Evolutionary conservation across 345 rosid genomes (phyloP), one percentile per base, ranked within the genome.

Genomic region (Sisymbrium altissimum): DNA sequence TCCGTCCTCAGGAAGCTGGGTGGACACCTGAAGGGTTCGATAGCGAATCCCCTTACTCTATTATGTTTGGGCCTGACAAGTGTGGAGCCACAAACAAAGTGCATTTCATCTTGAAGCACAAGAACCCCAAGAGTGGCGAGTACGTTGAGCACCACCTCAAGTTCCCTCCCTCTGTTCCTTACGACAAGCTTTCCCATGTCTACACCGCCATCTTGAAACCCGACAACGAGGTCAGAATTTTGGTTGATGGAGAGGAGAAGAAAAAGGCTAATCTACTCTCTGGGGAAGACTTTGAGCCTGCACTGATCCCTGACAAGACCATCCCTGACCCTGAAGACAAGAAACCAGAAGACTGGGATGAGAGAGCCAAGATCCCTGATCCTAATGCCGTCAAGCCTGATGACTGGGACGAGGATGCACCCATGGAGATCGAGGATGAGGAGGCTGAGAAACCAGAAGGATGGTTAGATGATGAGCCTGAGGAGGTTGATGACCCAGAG

Each of bases 381-480:
- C 84, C 91, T 21, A 64, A 65, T 71, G 97, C 97, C 0, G 84
- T 72, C 17, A 91, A 91, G 83, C 95, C 97, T 32, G 95, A 88
- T 0, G 97, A 91, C 70, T 91, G 97, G 97, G 97, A 91, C 56
- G 97, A 91, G 85, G 86, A 89, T 70, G 97, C 97, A n/a, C 89
- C 97, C 6, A 81, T 91, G 89, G 97, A 91, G 74, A 87, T 91
- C 44, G 87, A 59, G 75, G 97, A 91, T 66, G 88, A 77, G 72
- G 95, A 91, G 4, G 97, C 97, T 65, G 88, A 73, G 81, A 89
- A 91, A 85, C 97, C 97, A 3, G 91, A 89, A 74, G 97, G 97
- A 59, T 91, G 95, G 97, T 78, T 91, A 54, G 95, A 89, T 58
- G 95, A 91, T 53, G 95, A 91, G 80, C 91, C 97, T 63, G 97